Evolutionary conservation across 768 basidiomycete genomes (phyloP).

Genomic region (Holtermanniella nyarrowii): DNA sequence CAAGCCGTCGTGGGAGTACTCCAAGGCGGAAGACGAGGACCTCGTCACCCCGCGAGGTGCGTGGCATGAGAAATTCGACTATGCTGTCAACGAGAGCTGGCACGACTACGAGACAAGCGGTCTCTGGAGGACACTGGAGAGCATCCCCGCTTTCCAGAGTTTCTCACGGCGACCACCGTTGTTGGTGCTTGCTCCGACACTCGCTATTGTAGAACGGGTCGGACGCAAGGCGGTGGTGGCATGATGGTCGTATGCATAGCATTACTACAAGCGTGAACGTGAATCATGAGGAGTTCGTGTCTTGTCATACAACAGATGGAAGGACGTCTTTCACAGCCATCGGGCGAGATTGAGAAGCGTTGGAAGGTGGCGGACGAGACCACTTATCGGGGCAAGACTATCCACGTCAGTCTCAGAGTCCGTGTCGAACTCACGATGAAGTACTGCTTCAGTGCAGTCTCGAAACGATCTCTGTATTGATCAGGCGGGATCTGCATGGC

Average conservation of each 20-base stretch:
- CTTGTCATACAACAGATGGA: background rate
- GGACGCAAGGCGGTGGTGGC: too few relatives aligned
- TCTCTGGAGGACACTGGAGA: background rate
- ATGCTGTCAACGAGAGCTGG: constrained; percentile 22
- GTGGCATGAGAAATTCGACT: constrained; percentile 14
- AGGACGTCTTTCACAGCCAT: too few relatives aligned
- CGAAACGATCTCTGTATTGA: constrained; percentile 69
- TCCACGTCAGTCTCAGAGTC: background rate
- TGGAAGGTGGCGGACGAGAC: constrained; percentile 1
- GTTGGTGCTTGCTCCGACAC: too few relatives aligned
- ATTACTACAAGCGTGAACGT: too few relatives aligned
- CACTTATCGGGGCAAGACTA: constrained; percentile 27
- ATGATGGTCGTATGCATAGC: too few relatives aligned
- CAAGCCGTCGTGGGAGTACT: constrained; percentile 53
- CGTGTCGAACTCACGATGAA: constrained; percentile 46
- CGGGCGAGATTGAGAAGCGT: too few relatives aligned
- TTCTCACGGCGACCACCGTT: background rate
- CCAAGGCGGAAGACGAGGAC: constrained; percentile 60
- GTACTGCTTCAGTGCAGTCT: constrained; percentile 60
- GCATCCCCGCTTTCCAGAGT: background rate
- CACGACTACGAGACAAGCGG: background rate
- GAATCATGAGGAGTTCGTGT: background rate
- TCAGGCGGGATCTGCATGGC: constrained; percentile 52
- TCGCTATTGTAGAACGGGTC: too few relatives aligned
- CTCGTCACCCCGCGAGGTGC: constrained; percentile 12